Conservation (phyloP, 2,329 filamentous ascomycete species). For the Teratosphaeria zuluensis region DNA sequence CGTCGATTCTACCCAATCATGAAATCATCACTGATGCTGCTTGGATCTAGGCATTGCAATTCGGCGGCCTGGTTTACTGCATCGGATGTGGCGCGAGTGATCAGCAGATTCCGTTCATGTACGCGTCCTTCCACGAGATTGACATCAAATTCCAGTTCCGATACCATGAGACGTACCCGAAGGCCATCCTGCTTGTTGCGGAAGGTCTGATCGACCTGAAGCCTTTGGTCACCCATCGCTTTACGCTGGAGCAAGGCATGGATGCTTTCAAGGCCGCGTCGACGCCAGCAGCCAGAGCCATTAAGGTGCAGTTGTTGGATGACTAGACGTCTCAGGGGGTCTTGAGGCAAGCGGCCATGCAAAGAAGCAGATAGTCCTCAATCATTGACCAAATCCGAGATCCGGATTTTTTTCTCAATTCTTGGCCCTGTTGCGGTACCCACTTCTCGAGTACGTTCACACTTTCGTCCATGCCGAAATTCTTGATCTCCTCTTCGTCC, state of each 20-base stretch:
- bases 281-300: conserved; percentile 25
- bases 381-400: conserved; percentile 18
- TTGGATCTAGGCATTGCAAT: conserved; percentile 17
- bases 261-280: conserved; percentile 30
- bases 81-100: conserved; percentile 29
- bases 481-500: conserved; percentile 17
- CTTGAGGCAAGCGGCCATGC: not conserved
- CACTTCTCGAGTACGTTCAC: conserved; percentile 22
- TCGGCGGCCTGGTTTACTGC: conserved; percentile 29
- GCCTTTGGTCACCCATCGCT: conserved; percentile 31
- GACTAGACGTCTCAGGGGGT: conserved; percentile 5
- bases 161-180: conserved; percentile 32
- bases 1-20: not conserved
- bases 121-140: conserved; percentile 28
- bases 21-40: conserved; percentile 1
- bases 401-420: conserved; percentile 21
- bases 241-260: conserved; percentile 26
- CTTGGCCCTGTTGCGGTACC: conserved; percentile 20
- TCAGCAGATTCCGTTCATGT: conserved; percentile 31
- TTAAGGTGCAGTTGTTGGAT: conserved; percentile 27
- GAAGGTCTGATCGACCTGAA: conserved; percentile 31
- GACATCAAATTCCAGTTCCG: conserved; percentile 32
- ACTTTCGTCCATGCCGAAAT: conserved; percentile 18
- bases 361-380: not conserved
- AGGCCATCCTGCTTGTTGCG: conserved; percentile 31